phyloP scores from a whole-genome alignment of 768 basidiomycete genomes.

The Goffeauzyma gilvescens region DNA sequence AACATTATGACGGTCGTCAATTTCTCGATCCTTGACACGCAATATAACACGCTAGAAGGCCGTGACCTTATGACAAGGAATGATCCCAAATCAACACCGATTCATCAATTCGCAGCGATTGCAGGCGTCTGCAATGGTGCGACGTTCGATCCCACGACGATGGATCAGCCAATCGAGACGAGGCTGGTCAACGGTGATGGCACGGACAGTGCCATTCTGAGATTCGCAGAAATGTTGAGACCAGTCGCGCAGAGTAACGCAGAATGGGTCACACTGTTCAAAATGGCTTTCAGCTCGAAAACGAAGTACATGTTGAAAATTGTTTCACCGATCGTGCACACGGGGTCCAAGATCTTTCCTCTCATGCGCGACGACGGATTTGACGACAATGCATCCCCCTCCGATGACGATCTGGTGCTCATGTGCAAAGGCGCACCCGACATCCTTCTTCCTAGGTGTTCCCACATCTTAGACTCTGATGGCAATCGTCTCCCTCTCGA shows the following conservation, averaged over 20 bases:
- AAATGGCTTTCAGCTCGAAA: constrained; percentile 35
- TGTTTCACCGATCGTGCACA: too few relatives aligned
- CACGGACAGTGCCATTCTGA: constrained; percentile 43
- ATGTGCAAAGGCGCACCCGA: constrained; percentile 48
- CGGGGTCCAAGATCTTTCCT: too few relatives aligned
- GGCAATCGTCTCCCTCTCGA: constrained; percentile 34
- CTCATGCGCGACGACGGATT: constrained; percentile 21
- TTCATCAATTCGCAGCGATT: constrained; percentile 29
- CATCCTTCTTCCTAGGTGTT: constrained; percentile 21
- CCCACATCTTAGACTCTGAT: constrained; percentile 33
- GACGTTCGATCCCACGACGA: constrained; percentile 33
- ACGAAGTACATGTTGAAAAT: constrained; percentile 36
- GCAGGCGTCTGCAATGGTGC: constrained; percentile 42
- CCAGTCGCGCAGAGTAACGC: constrained; percentile 12
- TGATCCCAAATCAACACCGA: neutral
- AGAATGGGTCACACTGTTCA: constrained; percentile 31
- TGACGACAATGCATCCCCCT: too few relatives aligned
- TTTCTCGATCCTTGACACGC: constrained; percentile 33
- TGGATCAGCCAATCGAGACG: constrained; percentile 21
- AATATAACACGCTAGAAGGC: constrained; percentile 13
- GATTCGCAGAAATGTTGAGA: constrained; percentile 33
- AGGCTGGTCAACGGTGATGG: constrained; percentile 39
- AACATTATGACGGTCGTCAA: constrained; percentile 45
- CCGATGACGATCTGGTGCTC: constrained; percentile 31
- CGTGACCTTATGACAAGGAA: constrained; percentile 16